These are phyloP conservation scores for Brassica nigra DNA, from an alignment of 345 rosid genomes.

Conservation along the genomic window DNA sequence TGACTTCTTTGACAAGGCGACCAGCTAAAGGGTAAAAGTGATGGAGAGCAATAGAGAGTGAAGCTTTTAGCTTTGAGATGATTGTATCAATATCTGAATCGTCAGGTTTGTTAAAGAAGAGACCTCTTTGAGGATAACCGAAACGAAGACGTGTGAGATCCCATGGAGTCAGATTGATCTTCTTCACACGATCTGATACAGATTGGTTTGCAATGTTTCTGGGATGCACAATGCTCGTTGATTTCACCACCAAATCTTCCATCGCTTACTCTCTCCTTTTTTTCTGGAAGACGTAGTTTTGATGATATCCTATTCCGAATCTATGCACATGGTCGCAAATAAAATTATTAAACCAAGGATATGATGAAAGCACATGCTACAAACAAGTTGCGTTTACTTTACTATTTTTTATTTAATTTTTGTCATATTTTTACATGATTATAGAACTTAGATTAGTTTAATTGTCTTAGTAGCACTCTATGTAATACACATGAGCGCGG, in stretches of 20 bases:
- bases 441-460: not conserved
- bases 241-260: not conserved
- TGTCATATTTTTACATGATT: not conserved
- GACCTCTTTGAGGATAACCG: conserved; percentile 8
- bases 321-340: not conserved
- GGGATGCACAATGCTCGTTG: not conserved
- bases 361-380: not conserved
- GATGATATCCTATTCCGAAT: not conserved
- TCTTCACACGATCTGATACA: not conserved
- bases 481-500: not conserved
- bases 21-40: not conserved
- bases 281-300: not conserved
- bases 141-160: conserved; percentile 21
- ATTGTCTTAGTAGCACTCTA: not conserved
- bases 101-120: conserved; percentile 1
- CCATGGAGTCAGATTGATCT: conserved; percentile 37
- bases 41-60: conserved; percentile 2
- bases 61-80: not conserved
- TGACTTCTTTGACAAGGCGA: not conserved
- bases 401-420: not conserved
- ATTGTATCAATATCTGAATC: not conserved
- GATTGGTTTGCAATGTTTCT: not conserved
- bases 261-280: not conserved
- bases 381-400: not conserved
- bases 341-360: not conserved